Base-by-base conservation (phyloP, 1,139 yeast genomes). In the Lodderomyces theae region DNA sequence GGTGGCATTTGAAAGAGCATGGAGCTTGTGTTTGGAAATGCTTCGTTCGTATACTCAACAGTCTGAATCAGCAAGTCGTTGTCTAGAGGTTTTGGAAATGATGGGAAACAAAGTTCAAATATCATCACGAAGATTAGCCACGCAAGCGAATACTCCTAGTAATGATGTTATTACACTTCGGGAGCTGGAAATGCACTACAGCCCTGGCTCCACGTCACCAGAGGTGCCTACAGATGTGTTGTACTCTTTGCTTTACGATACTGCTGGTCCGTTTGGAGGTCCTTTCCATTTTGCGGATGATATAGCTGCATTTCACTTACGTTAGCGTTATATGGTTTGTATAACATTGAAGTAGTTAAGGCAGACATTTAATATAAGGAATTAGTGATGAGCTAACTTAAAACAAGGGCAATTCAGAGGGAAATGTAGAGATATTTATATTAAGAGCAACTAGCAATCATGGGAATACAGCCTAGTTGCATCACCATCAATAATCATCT, bases 251-350 rank as follows among this genome's bases (percentile, higher is more conserved):
- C 30, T 26, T 26, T 26, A 26, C 16, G 30, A 26, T 13, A 26
- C 30, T 26, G 30, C 30, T 26, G 30, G 30, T 26, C 30, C 30
- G 16, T 26, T 26, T 26, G 30, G 30, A 12, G 30, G 30, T 26
- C 30, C 30, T 4, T 26, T 26, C 16, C 30, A 26, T 13, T 9
- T 5, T 13, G 13, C 30, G 3, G 30, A 26, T 26, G 30, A 26
- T 13, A n/a, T 26, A 17, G 13, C 5, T 17, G 15, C 30, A 5
- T 26, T 26, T 12, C 13, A 26, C 16, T 26, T 26, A 12, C 15
- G 30, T 12, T 26, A 26, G 16, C 30, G 23, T n/a, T n/a, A n/a
- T n/a, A n/a, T n/a, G n/a, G n/a, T n/a, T n/a, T n/a, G n/a, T n/a
- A n/a, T n/a, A n/a, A n/a, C n/a, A n/a, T n/a, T n/a, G n/a, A n/a